phyloP scores from a whole-genome alignment of 2,329 filamentous ascomycete species.

The Mycogone perniciosa region DNA sequence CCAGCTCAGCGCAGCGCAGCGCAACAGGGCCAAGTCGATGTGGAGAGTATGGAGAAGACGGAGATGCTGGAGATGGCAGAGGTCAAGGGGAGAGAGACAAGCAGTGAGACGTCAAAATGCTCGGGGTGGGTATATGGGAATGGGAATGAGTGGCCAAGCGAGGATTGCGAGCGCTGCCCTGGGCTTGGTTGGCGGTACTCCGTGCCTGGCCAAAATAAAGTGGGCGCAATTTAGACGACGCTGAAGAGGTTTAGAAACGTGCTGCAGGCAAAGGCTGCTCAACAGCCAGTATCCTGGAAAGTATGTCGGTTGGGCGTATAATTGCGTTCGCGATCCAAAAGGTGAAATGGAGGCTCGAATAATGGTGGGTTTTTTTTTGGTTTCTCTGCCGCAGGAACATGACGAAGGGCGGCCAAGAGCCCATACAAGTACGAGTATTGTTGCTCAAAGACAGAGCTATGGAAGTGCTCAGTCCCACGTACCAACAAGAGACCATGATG shows the following conservation, averaged over 20 bases:
- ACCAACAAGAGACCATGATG: conserved; percentile 12
- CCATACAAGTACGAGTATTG: not conserved
- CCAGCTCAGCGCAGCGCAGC: not conserved
- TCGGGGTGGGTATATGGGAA: conserved; percentile 1
- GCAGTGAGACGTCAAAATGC: not conserved
- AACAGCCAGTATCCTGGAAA: not conserved
- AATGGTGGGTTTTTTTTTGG: not conserved
- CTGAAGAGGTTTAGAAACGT: not conserved
- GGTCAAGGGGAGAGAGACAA: conserved; percentile 1
- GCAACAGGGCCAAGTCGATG: conserved; percentile 6
- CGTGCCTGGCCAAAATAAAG: not conserved
- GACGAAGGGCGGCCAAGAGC: not conserved
- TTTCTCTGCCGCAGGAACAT: not conserved
- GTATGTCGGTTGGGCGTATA: no score
- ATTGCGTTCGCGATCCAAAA: no score
- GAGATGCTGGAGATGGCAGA: conserved; percentile 7
- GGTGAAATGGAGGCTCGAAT: no score
- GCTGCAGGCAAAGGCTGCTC: not conserved
- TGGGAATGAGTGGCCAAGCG: not conserved
- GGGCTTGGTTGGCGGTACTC: not conserved
- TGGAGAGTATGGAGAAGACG: conserved; percentile 12
- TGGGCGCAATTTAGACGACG: not conserved
- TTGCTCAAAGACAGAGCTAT: not conserved
- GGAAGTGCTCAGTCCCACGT: not conserved
- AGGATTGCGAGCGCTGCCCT: not conserved